These are phyloP conservation scores for Solanum hybrid DNA, from an alignment of 305 asterid genomes.

Conservation along the genomic window DNA sequence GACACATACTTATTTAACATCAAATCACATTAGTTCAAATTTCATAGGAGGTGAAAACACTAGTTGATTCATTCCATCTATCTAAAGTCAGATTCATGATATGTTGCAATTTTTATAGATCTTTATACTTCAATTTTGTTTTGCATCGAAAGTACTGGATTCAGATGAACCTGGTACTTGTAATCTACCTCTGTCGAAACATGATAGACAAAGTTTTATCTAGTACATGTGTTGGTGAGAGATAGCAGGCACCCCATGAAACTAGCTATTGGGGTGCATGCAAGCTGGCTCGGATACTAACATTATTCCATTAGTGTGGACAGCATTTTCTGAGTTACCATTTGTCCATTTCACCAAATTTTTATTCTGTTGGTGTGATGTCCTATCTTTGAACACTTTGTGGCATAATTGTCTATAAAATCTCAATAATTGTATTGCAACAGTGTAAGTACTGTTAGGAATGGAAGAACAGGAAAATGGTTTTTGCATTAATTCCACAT, in stretches of 20 bases:
- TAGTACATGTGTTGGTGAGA: neutral
- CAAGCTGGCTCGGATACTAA: neutral
- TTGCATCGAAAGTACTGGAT: neutral
- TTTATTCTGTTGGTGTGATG: neutral
- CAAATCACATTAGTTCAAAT: neutral
- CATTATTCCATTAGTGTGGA: neutral
- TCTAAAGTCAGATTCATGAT: neutral
- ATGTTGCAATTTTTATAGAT: neutral
- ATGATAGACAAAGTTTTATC: neutral
- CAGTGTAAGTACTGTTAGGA: neutral
- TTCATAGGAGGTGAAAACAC: neutral
- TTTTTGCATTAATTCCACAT: neutral
- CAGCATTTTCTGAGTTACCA: neutral
- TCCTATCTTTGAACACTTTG: neutral
- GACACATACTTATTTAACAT: neutral
- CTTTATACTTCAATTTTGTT: neutral
- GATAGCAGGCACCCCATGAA: rapidly evolving
- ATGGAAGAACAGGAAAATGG: neutral
- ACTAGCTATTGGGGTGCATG: neutral
- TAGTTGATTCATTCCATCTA: neutral
- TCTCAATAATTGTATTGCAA: neutral
- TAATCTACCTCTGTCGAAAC: neutral
- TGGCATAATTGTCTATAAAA: neutral
- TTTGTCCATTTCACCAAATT: neutral
- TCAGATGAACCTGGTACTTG: neutral